Conservation (phyloP, 2,329 filamentous ascomycete genomes). For the Botrytis aclada region DNA sequence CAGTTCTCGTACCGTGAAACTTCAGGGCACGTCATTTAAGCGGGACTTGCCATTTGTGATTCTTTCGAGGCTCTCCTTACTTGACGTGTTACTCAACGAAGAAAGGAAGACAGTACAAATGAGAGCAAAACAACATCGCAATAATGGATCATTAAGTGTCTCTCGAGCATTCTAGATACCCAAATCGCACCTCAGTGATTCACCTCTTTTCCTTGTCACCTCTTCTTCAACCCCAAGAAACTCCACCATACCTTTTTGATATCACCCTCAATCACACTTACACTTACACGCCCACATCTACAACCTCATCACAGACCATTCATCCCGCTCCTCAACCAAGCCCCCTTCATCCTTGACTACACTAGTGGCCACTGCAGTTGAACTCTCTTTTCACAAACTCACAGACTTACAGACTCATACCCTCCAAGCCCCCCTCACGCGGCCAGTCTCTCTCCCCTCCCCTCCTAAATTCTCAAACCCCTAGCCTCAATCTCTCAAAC, state of each 20-base stretch:
- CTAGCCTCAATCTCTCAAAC: not conserved
- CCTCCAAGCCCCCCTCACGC: not conserved
- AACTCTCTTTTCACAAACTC: not conserved
- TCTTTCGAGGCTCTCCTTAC: not conserved
- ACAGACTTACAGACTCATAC: not conserved
- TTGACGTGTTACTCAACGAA: not conserved
- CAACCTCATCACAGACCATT: not conserved
- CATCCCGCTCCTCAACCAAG: not conserved
- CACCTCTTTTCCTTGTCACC: not conserved
- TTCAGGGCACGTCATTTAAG: not conserved
- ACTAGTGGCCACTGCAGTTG: not conserved
- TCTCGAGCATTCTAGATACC: no score
- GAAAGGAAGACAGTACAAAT: fast-evolving
- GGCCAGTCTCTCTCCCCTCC: not conserved
- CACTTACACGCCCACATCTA: not conserved
- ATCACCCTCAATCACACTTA: not conserved
- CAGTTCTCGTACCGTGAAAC: not conserved
- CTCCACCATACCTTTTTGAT: not conserved
- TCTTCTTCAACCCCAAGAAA: not conserved
- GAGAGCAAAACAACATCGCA: not conserved
- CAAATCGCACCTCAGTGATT: no score
- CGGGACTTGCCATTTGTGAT: not conserved
- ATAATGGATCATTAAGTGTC: not conserved
- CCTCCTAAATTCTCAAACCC: no score
- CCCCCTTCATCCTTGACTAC: not conserved